Evolutionary conservation across 371 early-diverging fungal species (phyloP).

Genomic region (Smittium culicis): DNA sequence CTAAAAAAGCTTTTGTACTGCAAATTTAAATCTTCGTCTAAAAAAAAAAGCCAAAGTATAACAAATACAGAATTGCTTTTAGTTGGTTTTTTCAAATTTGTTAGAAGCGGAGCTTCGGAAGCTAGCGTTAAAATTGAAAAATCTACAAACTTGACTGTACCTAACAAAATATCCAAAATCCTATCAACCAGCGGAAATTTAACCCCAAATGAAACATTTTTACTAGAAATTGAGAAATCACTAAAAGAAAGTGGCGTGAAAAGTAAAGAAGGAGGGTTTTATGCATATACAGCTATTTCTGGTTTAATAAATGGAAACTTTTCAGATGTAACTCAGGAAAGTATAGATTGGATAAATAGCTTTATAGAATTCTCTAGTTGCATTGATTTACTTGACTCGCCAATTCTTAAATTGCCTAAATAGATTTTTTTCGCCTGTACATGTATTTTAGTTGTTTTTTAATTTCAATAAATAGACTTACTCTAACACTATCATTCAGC

Average conservation of each 20-base stretch:
- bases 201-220: too few species aligned
- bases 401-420: constrained; percentile 1
- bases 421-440: too few species aligned
- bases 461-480: too few species aligned
- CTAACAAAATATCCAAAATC: too few species aligned
- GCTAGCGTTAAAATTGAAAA: not conserved
- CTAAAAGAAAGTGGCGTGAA: not conserved
- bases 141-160: not conserved
- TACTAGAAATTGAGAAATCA: too few species aligned
- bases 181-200: too few species aligned
- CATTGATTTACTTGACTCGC: not conserved
- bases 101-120: not conserved
- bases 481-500: too few species aligned
- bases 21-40: not conserved
- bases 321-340: not conserved
- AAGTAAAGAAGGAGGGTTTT: not conserved
- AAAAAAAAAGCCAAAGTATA: not conserved
- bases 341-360: not conserved
- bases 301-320: not conserved
- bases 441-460: too few species aligned
- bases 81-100: not conserved
- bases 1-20: constrained; percentile 12
- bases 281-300: not conserved
- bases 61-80: not conserved
- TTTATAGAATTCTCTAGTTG: not conserved